Evolutionary conservation across 768 basidiomycete species (phyloP), one percentile per base, ranked within the genome.

Genomic region (Russula olivacea): DNA sequence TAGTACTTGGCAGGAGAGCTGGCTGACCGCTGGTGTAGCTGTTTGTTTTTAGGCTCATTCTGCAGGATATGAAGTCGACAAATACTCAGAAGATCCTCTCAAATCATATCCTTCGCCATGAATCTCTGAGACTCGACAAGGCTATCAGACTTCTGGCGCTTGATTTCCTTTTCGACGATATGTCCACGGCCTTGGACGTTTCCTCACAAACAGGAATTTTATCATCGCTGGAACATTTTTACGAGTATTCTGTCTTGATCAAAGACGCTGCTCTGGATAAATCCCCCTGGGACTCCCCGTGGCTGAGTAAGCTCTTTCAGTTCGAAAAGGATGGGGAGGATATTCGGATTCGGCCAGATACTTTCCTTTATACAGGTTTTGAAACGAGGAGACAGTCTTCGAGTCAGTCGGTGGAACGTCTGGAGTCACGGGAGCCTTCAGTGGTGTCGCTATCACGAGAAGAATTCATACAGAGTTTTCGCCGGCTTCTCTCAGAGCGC

Each of bases 281-380:
- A 45, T 34, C 58, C 7, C 63, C 63, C 3, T 64, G 63, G 63
- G 40, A 60, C 1, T 60, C 53, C 2, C 15, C 30, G 7, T 60
- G 63, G 63, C 38, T 64, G 15, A 36, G 21, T 12, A 49, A n/a
- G 12, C 58, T 64, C 41, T 64, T 64, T 41, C 63, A 64, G 34
- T 50, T 55, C 30, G 36, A 51, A 30, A 38, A 45, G 59, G 32
- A 65, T 28, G 48, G 59, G 8, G 58, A 59, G 23, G 14, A 34
- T 10, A 40, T 61, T 30, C 40, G 47, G 41, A 62, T 41, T 23
- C 47, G 32, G 12, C 61, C 38, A 6, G 43, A 53, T n/a, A 63
- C 61, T 0, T 45, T 65, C 17, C 14, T 64, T 34, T 36, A 64
- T 11, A 23, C 43, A 53, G 2, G 19, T 17, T 40, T 1, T 32